Evolutionary conservation across 148 eudicot species (phyloP).

Genomic region (Vaccinium macrocarpon): DNA sequence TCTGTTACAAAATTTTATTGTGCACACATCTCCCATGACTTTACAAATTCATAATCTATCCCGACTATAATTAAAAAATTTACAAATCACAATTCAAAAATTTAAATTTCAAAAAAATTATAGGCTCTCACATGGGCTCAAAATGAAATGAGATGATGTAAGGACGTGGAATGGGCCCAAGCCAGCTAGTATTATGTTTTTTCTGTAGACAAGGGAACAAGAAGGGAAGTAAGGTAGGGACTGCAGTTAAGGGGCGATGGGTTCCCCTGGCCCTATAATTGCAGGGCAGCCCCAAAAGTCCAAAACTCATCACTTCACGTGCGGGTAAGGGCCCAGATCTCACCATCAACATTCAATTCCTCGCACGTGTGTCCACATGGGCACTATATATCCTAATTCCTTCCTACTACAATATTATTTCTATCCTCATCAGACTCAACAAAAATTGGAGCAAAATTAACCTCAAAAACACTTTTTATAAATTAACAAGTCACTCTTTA

Average conservation of each 20-base stretch:
- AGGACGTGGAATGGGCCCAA: neutral
- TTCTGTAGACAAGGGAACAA: slow-evolving; percentile 23
- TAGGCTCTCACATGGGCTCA: neutral
- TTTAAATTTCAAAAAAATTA: too few relatives aligned
- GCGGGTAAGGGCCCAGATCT: slow-evolving; percentile 40
- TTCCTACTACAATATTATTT: neutral
- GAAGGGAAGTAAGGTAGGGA: slow-evolving; percentile 1
- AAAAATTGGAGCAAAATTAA: too few relatives aligned
- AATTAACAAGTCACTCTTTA: too few relatives aligned
- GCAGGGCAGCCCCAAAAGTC: neutral
- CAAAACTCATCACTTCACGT: slow-evolving; percentile 33
- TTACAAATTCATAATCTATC: too few relatives aligned
- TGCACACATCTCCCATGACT: too few relatives aligned
- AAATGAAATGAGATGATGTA: neutral
- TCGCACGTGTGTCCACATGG: slow-evolving; percentile 33
- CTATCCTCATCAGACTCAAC: too few relatives aligned
- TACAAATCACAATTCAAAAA: too few relatives aligned
- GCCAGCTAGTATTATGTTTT: neutral
- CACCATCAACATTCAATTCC: slow-evolving; percentile 32
- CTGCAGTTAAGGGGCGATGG: neutral
- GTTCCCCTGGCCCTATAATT: slow-evolving; percentile 22
- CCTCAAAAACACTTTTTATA: too few relatives aligned
- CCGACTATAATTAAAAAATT: too few relatives aligned
- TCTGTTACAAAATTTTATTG: too few relatives aligned
- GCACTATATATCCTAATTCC: neutral